phyloP scores from a whole-genome alignment of 1,139 yeast species.

The Yamadazyma epiphylla region DNA sequence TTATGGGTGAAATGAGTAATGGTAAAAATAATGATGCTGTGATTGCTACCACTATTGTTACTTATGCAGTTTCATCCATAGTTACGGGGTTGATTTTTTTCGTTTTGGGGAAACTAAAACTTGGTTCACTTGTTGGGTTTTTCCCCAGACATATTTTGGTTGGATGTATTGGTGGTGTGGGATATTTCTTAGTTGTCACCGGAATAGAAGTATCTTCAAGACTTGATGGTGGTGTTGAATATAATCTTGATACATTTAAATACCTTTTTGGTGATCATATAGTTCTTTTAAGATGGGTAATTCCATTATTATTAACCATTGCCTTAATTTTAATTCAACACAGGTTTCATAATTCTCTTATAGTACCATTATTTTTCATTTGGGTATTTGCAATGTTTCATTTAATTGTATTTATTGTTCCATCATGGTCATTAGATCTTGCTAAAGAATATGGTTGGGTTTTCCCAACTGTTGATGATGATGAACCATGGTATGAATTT shows the following conservation, averaged over 20 bases:
- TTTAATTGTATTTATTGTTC: slow-evolving; percentile 57
- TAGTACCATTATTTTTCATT: slow-evolving; percentile 81
- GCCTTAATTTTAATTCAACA: slow-evolving; percentile 62
- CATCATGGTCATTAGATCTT: slow-evolving; percentile 55
- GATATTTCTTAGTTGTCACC: slow-evolving; percentile 83
- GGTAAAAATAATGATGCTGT: slow-evolving; percentile 50
- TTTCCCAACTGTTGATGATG: slow-evolving; percentile 61
- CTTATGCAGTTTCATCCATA: slow-evolving; percentile 79
- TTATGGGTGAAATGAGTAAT: slow-evolving; percentile 55
- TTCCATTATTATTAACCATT: slow-evolving; percentile 64
- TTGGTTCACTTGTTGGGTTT: slow-evolving; percentile 88
- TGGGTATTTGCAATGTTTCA: slow-evolving; percentile 69
- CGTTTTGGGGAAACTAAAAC: slow-evolving; percentile 66
- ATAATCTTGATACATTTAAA: slow-evolving; percentile 53
- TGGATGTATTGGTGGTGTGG: slow-evolving; percentile 98
- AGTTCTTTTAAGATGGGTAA: slow-evolving; percentile 62
- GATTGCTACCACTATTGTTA: slow-evolving; percentile 80
- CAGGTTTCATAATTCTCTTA: slow-evolving; percentile 63
- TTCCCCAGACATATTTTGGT: slow-evolving; percentile 94
- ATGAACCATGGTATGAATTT: slow-evolving; percentile 86
- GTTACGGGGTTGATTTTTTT: slow-evolving; percentile 84
- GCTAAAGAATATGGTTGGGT: slow-evolving; percentile 84
- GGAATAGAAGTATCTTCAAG: slow-evolving; percentile 89
- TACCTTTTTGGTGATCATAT: slow-evolving; percentile 37
- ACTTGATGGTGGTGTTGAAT: slow-evolving; percentile 67